Percentiles rank a stretch among this genome's conserved stretches.
These are phyloP conservation scores for Kappamyces sp. DNA, from an alignment of 192 early-diverging fungal species.

Conservation along the genomic window DNA sequence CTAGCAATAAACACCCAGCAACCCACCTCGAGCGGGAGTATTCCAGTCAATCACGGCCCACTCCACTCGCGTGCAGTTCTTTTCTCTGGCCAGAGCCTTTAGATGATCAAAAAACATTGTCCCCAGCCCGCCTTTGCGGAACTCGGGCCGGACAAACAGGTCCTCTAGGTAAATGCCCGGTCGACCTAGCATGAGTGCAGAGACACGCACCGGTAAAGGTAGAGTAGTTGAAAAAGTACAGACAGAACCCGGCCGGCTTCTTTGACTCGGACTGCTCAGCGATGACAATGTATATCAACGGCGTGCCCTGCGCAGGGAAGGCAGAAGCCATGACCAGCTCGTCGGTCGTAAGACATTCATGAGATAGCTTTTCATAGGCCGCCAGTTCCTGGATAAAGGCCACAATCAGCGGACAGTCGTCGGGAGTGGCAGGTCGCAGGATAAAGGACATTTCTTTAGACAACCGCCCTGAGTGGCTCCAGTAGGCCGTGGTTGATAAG, in stretches of 20 bases:
- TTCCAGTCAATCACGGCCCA: constrained; percentile 78
- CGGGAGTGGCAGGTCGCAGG: too few species aligned
- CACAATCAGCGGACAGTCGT: constrained; percentile 45
- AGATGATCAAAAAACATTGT: constrained; percentile 60
- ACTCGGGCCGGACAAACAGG: constrained; percentile 63
- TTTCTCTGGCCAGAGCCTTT: constrained; percentile 54
- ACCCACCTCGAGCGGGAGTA: background rate
- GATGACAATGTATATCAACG: constrained; percentile 65
- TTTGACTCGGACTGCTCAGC: constrained; percentile 35
- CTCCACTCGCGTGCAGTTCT: constrained; percentile 70
- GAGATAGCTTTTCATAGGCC: constrained; percentile 65
- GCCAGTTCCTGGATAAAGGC: constrained; percentile 70
- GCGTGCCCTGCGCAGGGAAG: constrained; percentile 46
- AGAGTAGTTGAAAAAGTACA: constrained; percentile 82
- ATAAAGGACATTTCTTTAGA: too few species aligned
- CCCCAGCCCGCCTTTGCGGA: constrained; percentile 63
- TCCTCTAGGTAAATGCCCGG: constrained; percentile 86
- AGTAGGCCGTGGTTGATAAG: too few species aligned
- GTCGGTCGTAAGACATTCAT: constrained; percentile 68
- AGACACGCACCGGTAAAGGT: constrained; percentile 44
- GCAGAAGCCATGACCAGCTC: constrained; percentile 53
- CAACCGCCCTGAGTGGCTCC: too few species aligned
- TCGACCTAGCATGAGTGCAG: constrained; percentile 10
- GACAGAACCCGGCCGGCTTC: constrained; percentile 62
- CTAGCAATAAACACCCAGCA: too few species aligned